Base-by-base conservation (phyloP, 2,329 filamentous ascomycete genomes). In the Aspergillus spinulosporus region DNA sequence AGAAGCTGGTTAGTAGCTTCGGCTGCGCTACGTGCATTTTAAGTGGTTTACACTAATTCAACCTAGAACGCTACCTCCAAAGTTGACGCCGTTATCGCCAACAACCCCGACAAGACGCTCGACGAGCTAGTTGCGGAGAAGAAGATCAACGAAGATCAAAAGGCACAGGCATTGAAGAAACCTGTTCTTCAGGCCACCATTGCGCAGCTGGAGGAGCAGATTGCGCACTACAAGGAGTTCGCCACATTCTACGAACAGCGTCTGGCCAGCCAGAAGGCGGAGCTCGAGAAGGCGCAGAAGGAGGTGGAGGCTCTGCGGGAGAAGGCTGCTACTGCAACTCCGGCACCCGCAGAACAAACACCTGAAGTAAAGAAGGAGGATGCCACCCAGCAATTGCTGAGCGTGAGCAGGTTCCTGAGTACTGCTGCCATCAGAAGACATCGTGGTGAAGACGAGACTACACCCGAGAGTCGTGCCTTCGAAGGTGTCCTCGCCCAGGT, bases 1-100 rank as follows among this genome's bases (percentile, higher is more conserved):
- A 97, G 84, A 97, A 97, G 79, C 87, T 97, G 68, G 90, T 96
- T 77, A 78, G 89, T 80, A 36, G 48, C 48, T 42, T 21, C 12
- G 44, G 48, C 31, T 21, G 36, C 32, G 29, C 6, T 43, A 11
- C 14, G n/a, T 54, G 52, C 29, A 56, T 55, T 57, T 21, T 3
- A 26, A 45, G 29, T 32, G 51, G 59, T 59, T 65, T 49, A 64
- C 51, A 68, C 63, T 57, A 53, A 29, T 39, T 58, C 31, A 37
- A 39, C 47, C 26, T 60, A 84, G 81, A 82, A 82, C 63, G 78
- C 78, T 54, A 83, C 82, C 64, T 73, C 81, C 53, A 87, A 86
- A 72, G 79, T 84, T 63, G 83, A 87, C 62, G 70, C 78, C 14
- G 82, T 87, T 63, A 72, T 86, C 60, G 80, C 80, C 53, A 84